A percentile compares a stretch with the other conserved stretches of the same genome.
phyloP scores from a whole-genome alignment of 345 rosid species.

The Kandelia obovata region DNA sequence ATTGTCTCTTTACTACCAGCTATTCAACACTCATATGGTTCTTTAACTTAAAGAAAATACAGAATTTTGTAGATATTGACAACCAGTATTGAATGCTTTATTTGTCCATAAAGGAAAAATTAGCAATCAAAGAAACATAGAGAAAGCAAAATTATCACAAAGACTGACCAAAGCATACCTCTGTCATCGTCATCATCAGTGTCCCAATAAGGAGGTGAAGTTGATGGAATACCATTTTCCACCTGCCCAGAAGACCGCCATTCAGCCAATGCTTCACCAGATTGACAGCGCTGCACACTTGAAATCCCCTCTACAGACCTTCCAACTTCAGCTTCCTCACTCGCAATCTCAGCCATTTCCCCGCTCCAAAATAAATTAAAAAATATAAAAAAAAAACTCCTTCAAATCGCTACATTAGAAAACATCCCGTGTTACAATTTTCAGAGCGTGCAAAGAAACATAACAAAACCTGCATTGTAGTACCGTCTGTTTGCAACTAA shows the following conservation, averaged over 20 bases:
- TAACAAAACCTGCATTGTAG: neutral
- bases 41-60: neutral
- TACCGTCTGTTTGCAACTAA: neutral
- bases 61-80: neutral
- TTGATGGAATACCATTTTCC: conserved; percentile 82
- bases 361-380: conserved; percentile 19
- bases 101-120: neutral
- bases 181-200: conserved; percentile 74
- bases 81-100: neutral
- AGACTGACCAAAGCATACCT: conserved; percentile 33
- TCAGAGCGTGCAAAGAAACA: neutral
- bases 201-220: conserved; percentile 91
- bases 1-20: too few species aligned
- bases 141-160: neutral
- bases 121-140: neutral
- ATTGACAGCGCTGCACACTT: conserved; percentile 55
- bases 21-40: too few species aligned
- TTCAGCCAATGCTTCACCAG: conserved; percentile 79
- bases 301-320: conserved; percentile 61
- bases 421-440: neutral
- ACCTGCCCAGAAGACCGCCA: conserved; percentile 95
- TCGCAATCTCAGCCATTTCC: conserved; percentile 62
- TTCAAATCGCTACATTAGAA: conserved; percentile 20
- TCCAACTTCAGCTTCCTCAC: conserved; percentile 73
- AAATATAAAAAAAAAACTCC: conserved; percentile 16